A percentile compares a stretch with the other conserved stretches of the same genome.
These are phyloP conservation scores for Amanita muscaria DNA, from an alignment of 768 basidiomycete species.

Conservation along the genomic window DNA sequence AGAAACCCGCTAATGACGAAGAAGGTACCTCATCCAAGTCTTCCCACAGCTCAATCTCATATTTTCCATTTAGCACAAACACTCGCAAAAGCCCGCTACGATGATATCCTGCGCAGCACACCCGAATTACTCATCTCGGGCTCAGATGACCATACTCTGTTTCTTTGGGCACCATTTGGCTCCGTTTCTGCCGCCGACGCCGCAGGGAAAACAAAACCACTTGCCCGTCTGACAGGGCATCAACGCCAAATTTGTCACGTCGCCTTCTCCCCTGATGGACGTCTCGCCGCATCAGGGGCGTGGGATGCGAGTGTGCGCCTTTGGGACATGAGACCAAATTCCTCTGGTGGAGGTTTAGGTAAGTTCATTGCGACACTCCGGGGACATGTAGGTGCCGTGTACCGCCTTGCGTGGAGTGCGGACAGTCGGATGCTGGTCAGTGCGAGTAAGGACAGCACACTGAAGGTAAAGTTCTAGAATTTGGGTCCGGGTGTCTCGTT, in stretches of 20 bases:
- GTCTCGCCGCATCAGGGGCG: slow-evolving; percentile 84
- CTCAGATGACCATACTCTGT: slow-evolving; percentile 96
- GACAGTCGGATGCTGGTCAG: slow-evolving; percentile 89
- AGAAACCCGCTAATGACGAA: slow-evolving; percentile 68
- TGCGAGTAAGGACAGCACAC: slow-evolving; percentile 91
- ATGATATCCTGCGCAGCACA: slow-evolving; percentile 47
- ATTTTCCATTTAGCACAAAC: slow-evolving; percentile 41
- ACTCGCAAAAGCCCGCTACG: slow-evolving; percentile 72
- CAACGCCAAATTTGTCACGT: slow-evolving; percentile 93
- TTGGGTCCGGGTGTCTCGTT: too few relatives aligned
- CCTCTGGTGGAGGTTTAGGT: slow-evolving; percentile 33
- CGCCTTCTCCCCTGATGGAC: slow-evolving; percentile 89
- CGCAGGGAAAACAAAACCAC: slow-evolving; percentile 24
- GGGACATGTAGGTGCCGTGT: slow-evolving; percentile 92
- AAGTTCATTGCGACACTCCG: slow-evolving; percentile 87
- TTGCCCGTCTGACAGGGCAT: slow-evolving; percentile 82
- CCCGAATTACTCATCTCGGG: slow-evolving; percentile 90
- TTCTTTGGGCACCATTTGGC: slow-evolving; percentile 86
- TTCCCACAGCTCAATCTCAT: background rate
- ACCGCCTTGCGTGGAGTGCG: slow-evolving; percentile 90
- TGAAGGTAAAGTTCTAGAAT: slow-evolving; percentile 91
- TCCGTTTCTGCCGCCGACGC: slow-evolving; percentile 23
- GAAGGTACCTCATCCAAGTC: slow-evolving; percentile 47
- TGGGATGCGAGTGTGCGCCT: slow-evolving; percentile 88
- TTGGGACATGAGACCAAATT: slow-evolving; percentile 51